A percentile compares a stretch with the other conserved stretches of the same genome.
Conservation (phyloP, 2,329 filamentous ascomycete species). For the Colletotrichum echinochloae region DNA sequence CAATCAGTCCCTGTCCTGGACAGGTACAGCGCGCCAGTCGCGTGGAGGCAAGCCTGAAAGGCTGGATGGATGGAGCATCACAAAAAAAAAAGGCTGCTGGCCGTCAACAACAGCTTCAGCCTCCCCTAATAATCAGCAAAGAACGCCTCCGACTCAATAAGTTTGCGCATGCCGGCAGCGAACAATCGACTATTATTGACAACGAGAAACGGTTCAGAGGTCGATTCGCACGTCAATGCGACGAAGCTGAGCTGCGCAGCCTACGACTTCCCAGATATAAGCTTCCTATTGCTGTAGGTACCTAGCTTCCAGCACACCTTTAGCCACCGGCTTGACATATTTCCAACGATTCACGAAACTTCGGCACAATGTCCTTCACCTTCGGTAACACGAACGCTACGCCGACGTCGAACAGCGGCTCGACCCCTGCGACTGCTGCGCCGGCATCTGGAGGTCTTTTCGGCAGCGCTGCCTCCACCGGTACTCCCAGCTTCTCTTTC, state of each 20-base stretch:
- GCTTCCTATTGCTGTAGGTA: conserved; percentile 15
- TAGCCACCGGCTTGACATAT: conserved; percentile 22
- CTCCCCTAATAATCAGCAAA: conserved; percentile 7
- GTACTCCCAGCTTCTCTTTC: conserved; percentile 57
- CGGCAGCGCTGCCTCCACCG: conserved; percentile 46
- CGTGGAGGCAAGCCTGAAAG: conserved; percentile 36
- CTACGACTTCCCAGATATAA: background rate
- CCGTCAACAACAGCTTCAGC: conserved; percentile 29
- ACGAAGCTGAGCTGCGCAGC: conserved; percentile 17
- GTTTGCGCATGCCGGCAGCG: conserved; percentile 5
- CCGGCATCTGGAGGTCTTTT: conserved; percentile 57
- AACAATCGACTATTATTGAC: background rate
- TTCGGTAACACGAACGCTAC: conserved; percentile 51
- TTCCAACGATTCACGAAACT: conserved; percentile 11
- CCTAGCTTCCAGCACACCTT: conserved; percentile 17
- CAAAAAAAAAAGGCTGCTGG: conserved; percentile 33
- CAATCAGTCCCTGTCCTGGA: conserved; percentile 23
- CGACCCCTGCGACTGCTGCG: conserved; percentile 49
- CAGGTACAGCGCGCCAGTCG: conserved; percentile 39
- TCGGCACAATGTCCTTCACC: conserved; percentile 53
- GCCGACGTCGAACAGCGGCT: conserved; percentile 40
- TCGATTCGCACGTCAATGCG: conserved; percentile 35
- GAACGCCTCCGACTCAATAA: conserved; percentile 3
- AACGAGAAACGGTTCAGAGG: background rate
- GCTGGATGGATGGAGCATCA: conserved; percentile 41